These are phyloP conservation scores for Coniochaeta sp. DNA, from an alignment of 2,329 filamentous ascomycete species.

Conservation along the genomic window DNA sequence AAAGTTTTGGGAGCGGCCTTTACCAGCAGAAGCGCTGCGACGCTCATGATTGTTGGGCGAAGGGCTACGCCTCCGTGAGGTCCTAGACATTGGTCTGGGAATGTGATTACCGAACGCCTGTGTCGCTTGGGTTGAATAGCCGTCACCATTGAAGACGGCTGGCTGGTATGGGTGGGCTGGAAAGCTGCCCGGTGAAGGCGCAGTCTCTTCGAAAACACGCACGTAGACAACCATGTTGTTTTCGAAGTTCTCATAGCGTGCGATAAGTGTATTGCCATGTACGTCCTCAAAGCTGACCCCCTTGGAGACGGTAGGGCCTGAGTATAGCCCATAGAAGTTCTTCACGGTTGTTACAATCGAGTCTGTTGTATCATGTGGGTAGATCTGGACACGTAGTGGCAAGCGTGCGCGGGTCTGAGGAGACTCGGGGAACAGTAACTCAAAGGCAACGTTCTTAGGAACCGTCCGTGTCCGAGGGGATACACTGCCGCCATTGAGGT, in stretches of 20 bases:
- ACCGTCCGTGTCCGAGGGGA: conserved; percentile 34
- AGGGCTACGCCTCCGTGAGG: conserved; percentile 68
- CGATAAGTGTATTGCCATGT: conserved; percentile 83
- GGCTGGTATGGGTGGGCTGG: conserved; percentile 46
- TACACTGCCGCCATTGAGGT: conserved; percentile 29
- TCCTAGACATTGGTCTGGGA: conserved; percentile 60
- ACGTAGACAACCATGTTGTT: conserved; percentile 93
- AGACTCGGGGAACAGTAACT: conserved; percentile 61
- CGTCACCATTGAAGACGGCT: conserved; percentile 48
- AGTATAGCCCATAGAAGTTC: conserved; percentile 97
- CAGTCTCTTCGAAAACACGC: conserved; percentile 62
- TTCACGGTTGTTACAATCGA: conserved; percentile 98
- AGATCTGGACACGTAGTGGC: conserved; percentile 86
- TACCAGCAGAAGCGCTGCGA: conserved; percentile 69
- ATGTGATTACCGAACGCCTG: conserved; percentile 28
- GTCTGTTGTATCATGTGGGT: conserved; percentile 90
- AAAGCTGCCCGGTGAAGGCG: conserved; percentile 34
- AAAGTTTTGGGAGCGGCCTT: conserved; percentile 58
- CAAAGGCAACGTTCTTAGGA: conserved; percentile 73
- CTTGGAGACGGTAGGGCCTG: conserved; percentile 58
- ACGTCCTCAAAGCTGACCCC: conserved; percentile 95
- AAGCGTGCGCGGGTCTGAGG: conserved; percentile 65
- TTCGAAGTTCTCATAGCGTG: conserved; percentile 89
- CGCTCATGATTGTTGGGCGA: conserved; percentile 66
- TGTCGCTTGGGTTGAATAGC: conserved; percentile 37